Evolutionary conservation across 805 yeast genomes (phyloP), one percentile per base, ranked within the genome.

Genomic region (Hermanozyma aechmeae): DNA sequence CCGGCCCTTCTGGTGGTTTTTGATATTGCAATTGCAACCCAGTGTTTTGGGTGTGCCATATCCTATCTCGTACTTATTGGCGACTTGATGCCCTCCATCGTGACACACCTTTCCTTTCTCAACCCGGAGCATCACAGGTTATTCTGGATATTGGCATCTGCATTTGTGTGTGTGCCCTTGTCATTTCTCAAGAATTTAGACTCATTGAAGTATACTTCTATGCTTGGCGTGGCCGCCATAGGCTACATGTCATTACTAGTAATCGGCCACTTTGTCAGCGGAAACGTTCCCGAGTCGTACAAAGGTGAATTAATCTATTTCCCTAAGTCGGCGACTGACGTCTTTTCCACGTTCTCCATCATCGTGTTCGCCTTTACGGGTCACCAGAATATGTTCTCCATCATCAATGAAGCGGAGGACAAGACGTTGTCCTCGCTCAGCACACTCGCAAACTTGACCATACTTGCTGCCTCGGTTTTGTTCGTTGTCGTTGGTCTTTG

Each of bases 311-410:
- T 42, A n/a, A 37, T 43, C 7, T 44, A 50, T 30, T 42, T 48
- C 26, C 68, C 68, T 2, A 41, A 50, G 51, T 81, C 29, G 46
- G 69, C 33, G 32, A 64, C 40, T 36, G 73, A 36, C n/a, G 64
- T 87, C 13, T 67, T 80, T 15, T 49, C 58, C 16, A 75, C 92
- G 8, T 74, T 87, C 50, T 93, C 96, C n/a, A 81, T 87, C 38
- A 77, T 86, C 42, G 89, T 89, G 10, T 87, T 89, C 62, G 95
- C 96, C 0, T 89, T 76, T 55, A 89, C 97, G 0, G 92, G 96
- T 45, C 96, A 89, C 48, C 96, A 89, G 53, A 89, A 89, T 56
- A 84, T 84, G 85, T 85, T 84, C 45, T 75, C 95, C 1, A 72
- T 87, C 31, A 71, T 86, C 31, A 89, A 87, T 45, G 97, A 89